Percentiles rank a stretch among this genome's conserved stretches.
phyloP scores from a whole-genome alignment of 192 early-diverging fungal species.

The Coemansia sp. region DNA sequence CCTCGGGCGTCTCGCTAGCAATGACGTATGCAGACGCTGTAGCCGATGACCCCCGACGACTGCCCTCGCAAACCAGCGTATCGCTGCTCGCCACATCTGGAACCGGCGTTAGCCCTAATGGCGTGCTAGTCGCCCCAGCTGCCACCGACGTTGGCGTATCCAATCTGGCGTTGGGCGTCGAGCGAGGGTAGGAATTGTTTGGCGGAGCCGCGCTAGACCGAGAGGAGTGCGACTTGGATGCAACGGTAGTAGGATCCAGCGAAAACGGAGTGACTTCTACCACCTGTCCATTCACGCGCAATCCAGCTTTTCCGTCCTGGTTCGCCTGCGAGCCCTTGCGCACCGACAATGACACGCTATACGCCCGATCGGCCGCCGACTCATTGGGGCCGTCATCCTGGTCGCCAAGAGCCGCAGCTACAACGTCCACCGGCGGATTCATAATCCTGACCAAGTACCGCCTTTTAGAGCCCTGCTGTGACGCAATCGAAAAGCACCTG shows the following conservation, averaged over 20 bases:
- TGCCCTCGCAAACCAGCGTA: background rate
- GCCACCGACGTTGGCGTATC: background rate
- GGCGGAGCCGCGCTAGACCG: background rate
- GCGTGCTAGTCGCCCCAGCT: constrained; percentile 1
- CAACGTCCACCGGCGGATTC: constrained; percentile 13
- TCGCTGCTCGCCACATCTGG: constrained; percentile 1
- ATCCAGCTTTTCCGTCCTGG: background rate
- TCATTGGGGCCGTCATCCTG: background rate
- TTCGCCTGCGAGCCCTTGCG: constrained; percentile 1
- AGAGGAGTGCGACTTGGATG: background rate
- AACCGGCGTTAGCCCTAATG: background rate
- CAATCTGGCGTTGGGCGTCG: constrained; percentile 1
- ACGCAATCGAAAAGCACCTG: constrained; percentile 32
- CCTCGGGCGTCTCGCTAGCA: constrained; percentile 1
- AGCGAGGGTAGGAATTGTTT: background rate
- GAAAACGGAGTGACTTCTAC: constrained; percentile 22
- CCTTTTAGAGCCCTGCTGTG: constrained; percentile 15
- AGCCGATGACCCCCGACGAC: background rate
- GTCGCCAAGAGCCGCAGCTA: background rate
- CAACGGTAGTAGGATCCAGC: constrained; percentile 23
- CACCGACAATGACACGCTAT: constrained; percentile 29
- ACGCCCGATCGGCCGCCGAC: constrained; percentile 4
- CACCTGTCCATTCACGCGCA: constrained; percentile 32
- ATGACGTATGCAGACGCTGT: background rate
- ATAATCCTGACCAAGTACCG: constrained; percentile 47